These are phyloP conservation scores for Aspergillus bertholletiae DNA, from an alignment of 495 filamentous ascomycete genomes.

Conservation along the genomic window DNA sequence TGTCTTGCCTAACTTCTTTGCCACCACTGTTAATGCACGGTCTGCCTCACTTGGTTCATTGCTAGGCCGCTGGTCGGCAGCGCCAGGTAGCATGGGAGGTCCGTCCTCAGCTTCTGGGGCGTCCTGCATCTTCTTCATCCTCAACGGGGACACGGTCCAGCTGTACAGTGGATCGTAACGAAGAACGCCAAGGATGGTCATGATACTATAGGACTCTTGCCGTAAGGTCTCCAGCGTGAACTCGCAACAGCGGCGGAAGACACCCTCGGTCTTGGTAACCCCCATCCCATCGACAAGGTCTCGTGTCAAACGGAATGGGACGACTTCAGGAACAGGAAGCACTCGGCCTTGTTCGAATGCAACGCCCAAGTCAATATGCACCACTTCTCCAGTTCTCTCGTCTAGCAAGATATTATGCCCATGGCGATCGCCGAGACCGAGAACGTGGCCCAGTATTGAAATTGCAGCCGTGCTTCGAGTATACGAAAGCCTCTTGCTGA, in stretches of 20 bases:
- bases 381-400: constrained; percentile 82
- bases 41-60: constrained; percentile 91
- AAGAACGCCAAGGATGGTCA: constrained; percentile 93
- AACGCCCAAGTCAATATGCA: constrained; percentile 95
- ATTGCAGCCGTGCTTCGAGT: constrained; percentile 90
- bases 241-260: constrained; percentile 95
- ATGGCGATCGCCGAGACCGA: constrained; percentile 94
- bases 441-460: constrained; percentile 88
- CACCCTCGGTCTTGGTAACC: constrained; percentile 89
- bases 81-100: constrained; percentile 30
- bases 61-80: constrained; percentile 40
- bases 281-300: constrained; percentile 98
- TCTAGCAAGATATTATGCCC: constrained; percentile 96
- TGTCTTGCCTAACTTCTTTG: constrained; percentile 90
- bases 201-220: constrained; percentile 89
- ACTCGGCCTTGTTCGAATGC: constrained; percentile 95
- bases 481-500: constrained; percentile 78
- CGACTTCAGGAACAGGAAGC: constrained; percentile 87
- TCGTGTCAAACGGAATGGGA: constrained; percentile 91
- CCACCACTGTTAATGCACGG: constrained; percentile 83
- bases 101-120: constrained; percentile 48
- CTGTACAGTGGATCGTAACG: constrained; percentile 94
- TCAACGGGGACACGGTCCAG: constrained; percentile 90
- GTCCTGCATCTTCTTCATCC: constrained; percentile 74
- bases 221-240: constrained; percentile 92